Evolutionary conservation across 306 rosid species (phyloP).

Genomic region (Amphicarpaea edgeworthii): DNA sequence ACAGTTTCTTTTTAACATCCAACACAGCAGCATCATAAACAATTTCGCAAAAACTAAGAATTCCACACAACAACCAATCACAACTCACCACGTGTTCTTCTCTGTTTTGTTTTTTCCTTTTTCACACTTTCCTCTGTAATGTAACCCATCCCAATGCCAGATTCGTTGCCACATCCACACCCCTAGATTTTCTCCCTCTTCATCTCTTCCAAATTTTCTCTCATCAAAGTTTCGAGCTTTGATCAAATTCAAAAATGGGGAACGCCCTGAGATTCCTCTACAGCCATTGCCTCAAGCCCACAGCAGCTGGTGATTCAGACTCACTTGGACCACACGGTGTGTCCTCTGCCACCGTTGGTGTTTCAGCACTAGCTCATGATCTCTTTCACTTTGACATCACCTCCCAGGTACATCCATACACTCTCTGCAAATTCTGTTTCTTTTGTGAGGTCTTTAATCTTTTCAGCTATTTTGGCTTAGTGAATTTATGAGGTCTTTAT

Average conservation of each 20-base stretch:
- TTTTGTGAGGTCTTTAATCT: too few species aligned
- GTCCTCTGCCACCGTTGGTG: conserved; percentile 65
- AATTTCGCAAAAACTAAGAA: not conserved
- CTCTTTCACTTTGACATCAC: conserved; percentile 78
- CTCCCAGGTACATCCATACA: conserved; percentile 65
- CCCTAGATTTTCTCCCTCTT: conserved; percentile 27
- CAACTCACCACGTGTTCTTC: conserved; percentile 6
- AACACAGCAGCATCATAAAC: not conserved
- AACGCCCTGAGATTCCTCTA: conserved; percentile 68
- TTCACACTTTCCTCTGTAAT: not conserved
- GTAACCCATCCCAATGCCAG: not conserved
- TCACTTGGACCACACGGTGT: conserved; percentile 62
- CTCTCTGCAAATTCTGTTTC: too few species aligned
- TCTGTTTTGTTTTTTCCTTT: not conserved
- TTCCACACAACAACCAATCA: conserved; percentile 15
- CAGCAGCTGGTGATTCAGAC: conserved; percentile 56
- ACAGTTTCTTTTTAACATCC: not conserved
- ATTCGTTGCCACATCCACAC: not conserved
- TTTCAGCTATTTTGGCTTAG: conserved; percentile 1
- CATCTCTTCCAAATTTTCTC: not conserved
- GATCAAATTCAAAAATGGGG: conserved; percentile 57
- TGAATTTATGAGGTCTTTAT: not conserved
- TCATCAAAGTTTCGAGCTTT: conserved; percentile 25
- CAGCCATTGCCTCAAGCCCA: conserved; percentile 58
- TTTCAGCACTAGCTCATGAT: conserved; percentile 81